phyloP scores from a whole-genome alignment of 2,329 filamentous ascomycete genomes.

The Zymoseptoria tritici region DNA sequence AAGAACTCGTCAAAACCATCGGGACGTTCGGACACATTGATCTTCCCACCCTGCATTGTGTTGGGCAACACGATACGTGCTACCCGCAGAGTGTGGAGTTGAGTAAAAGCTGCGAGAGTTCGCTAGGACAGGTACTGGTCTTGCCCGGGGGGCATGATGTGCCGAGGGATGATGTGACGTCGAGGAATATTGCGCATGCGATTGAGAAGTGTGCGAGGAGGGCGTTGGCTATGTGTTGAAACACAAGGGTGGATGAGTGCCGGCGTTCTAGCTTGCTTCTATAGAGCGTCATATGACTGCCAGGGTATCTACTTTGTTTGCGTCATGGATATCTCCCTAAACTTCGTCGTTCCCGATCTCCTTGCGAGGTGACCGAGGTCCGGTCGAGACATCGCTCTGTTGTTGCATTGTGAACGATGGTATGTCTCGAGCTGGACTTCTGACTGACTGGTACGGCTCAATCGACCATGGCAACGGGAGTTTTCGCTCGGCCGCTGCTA shows the following conservation, averaged over 20 bases:
- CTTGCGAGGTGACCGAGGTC: neutral
- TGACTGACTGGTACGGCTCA: too few relatives aligned
- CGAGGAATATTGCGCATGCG: neutral
- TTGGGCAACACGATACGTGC: slow-evolving; percentile 1
- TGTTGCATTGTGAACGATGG: neutral
- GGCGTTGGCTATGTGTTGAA: neutral
- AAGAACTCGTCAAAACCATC: slow-evolving; percentile 1
- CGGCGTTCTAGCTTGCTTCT: neutral
- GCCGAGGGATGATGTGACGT: neutral
- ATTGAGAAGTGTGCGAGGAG: neutral
- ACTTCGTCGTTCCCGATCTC: too few relatives aligned
- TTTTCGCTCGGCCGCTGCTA: too few relatives aligned
- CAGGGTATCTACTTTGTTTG: neutral
- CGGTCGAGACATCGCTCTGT: neutral
- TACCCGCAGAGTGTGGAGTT: neutral
- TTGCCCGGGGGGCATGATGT: neutral
- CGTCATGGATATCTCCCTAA: neutral
- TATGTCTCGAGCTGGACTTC: too few relatives aligned
- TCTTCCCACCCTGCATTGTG: slow-evolving; percentile 2
- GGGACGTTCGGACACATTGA: slow-evolving; percentile 1
- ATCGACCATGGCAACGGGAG: too few relatives aligned
- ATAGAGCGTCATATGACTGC: neutral
- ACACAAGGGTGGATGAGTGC: neutral
- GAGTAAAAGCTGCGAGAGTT: neutral
- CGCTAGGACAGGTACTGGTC: neutral